A percentile compares a stretch with the other conserved stretches of the same genome.
These are phyloP conservation scores for Leccinum broughii DNA, from an alignment of 768 basidiomycete species.

Conservation along the genomic window DNA sequence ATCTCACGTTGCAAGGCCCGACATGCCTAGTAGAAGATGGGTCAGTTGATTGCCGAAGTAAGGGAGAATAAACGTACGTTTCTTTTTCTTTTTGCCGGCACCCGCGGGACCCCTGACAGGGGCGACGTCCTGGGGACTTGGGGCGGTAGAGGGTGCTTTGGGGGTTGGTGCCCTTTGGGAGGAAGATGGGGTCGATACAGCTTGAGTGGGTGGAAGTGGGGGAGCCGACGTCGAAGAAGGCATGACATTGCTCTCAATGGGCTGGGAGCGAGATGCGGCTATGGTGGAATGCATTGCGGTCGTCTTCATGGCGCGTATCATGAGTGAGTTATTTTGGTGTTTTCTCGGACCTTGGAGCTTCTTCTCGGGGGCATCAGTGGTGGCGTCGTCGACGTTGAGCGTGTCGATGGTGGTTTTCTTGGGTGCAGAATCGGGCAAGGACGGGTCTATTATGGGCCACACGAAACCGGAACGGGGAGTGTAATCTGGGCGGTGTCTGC, in stretches of 20 bases:
- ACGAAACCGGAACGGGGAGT: constrained; percentile 81
- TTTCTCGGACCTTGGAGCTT: constrained; percentile 43
- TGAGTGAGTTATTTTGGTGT: constrained; percentile 65
- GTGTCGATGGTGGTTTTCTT: constrained; percentile 42
- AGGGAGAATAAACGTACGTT: constrained; percentile 48
- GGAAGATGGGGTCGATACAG: constrained; percentile 37
- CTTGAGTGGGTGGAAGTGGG: constrained; percentile 24
- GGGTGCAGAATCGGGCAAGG: constrained; percentile 39
- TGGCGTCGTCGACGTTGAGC: constrained; percentile 25
- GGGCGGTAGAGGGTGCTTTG: constrained; percentile 33
- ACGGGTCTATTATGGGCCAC: constrained; percentile 76
- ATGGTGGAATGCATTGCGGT: constrained; percentile 70
- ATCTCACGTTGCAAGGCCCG: constrained; percentile 23
- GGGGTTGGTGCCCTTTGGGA: constrained; percentile 31
- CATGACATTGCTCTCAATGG: constrained; percentile 28
- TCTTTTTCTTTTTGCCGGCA: constrained; percentile 72
- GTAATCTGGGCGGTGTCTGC: constrained; percentile 75
- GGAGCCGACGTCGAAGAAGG: constrained; percentile 26
- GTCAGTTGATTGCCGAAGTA: constrained; percentile 7
- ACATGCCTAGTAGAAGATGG: constrained; percentile 25
- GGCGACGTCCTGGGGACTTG: constrained; percentile 46
- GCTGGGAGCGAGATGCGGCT: constrained; percentile 43
- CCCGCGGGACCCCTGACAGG: constrained; percentile 48
- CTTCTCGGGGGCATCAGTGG: constrained; percentile 22
- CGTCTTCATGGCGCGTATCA: constrained; percentile 78